phyloP scores from a whole-genome alignment of 768 basidiomycete genomes.

The Tremella fuciformis region DNA sequence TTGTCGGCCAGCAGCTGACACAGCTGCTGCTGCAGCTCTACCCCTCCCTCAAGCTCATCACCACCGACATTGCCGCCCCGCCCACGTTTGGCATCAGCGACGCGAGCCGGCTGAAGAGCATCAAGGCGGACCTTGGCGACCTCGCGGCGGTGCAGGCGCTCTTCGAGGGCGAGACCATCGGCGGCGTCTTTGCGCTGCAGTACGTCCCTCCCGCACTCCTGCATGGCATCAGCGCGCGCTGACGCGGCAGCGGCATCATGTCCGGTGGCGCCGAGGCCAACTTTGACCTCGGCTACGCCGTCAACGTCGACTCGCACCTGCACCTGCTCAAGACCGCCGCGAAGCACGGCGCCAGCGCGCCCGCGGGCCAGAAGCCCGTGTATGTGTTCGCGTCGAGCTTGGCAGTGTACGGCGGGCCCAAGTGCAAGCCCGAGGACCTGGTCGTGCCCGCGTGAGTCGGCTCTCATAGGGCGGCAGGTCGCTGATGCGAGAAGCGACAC shows the following conservation, averaged over 20 bases:
- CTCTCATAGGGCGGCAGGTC: neutral
- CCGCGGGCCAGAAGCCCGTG: slow-evolving; percentile 32
- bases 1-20: slow-evolving; percentile 49
- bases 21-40: slow-evolving; percentile 40
- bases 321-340: slow-evolving; percentile 38
- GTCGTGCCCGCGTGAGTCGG: slow-evolving; percentile 46
- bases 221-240: neutral
- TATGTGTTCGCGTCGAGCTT: slow-evolving; percentile 50
- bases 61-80: slow-evolving; percentile 49
- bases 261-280: slow-evolving; percentile 63
- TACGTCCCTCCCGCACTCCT: slow-evolving; percentile 12
- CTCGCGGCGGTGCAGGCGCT: slow-evolving; percentile 17
- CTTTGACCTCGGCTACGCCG: slow-evolving; percentile 58
- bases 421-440: slow-evolving; percentile 38
- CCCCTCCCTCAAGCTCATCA: slow-evolving; percentile 43
- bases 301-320: slow-evolving; percentile 52
- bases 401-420: slow-evolving; percentile 50
- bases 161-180: slow-evolving; percentile 41
- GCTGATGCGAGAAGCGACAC: slow-evolving; percentile 32
- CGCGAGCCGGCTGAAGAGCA: slow-evolving; percentile 16
- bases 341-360: slow-evolving; percentile 31
- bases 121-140: slow-evolving; percentile 43
- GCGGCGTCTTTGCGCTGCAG: slow-evolving; percentile 41
- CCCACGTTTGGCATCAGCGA: slow-evolving; percentile 30
- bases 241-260: slow-evolving; percentile 59